Evolutionary conservation across 768 basidiomycete genomes (phyloP).

Genomic region (Tephrocybe sp.): DNA sequence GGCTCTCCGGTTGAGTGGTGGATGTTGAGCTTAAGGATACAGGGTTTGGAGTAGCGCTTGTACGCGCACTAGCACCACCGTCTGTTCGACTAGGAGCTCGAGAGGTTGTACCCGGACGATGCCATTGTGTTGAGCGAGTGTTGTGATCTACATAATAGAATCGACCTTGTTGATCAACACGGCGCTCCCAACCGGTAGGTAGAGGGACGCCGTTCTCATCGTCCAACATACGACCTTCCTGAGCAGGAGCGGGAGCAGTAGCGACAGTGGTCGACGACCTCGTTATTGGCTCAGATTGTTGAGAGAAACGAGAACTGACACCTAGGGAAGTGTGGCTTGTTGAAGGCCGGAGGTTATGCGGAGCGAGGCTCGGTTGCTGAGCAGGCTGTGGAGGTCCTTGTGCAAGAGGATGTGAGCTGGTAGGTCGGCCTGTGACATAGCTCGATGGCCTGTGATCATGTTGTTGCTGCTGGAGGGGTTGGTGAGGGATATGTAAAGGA

Average conservation of each 20-base stretch:
- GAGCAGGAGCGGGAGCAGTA: conserved; percentile 9
- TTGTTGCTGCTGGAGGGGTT: conserved; percentile 12
- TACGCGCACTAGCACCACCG: conserved; percentile 25
- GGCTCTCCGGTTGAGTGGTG: conserved; percentile 14
- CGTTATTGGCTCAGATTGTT: conserved; percentile 15
- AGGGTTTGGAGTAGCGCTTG: conserved; percentile 15
- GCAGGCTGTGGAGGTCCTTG: conserved; percentile 12
- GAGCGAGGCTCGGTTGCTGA: conserved; percentile 9
- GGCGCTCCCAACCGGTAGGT: conserved; percentile 82
- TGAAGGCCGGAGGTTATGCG: conserved; percentile 23
- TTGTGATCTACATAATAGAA: conserved; percentile 89
- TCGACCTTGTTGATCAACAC: conserved; percentile 67
- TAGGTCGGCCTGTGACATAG: conserved; percentile 9
- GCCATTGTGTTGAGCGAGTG: conserved; percentile 79
- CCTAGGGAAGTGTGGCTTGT: conserved; percentile 24
- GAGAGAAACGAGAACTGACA: conserved; percentile 20
- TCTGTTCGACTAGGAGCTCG: conserved; percentile 26
- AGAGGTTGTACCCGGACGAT: conserved; percentile 39
- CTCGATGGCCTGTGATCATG: conserved; percentile 8
- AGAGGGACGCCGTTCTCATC: conserved; percentile 64
- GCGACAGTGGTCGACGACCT: conserved; percentile 13
- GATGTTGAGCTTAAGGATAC: conserved; percentile 14
- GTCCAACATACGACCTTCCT: conserved; percentile 33
- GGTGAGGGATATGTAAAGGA: background rate
- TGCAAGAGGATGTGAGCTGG: conserved; percentile 11